Evolutionary conservation across 83 land plant genomes (phyloP), one percentile per base, ranked within the genome.

Genomic region (Picea engelmannii): DNA sequence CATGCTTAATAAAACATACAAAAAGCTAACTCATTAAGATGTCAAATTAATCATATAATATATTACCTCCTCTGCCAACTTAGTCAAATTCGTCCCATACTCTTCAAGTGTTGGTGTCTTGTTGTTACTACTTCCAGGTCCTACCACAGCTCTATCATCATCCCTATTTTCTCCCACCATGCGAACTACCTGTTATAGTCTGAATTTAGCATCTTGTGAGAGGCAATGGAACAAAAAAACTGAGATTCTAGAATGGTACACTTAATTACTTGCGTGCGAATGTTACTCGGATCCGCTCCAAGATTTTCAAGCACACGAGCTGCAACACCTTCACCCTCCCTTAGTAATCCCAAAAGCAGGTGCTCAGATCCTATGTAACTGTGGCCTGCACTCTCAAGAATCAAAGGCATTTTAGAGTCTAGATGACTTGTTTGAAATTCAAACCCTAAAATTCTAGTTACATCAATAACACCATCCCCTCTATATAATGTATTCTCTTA

Each of bases 241-340:
- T 55, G 59, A 13, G 4, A 55, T 55, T 55, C 59, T 55, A 55
- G 15, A 55, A 12, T 55, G 21, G 67, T 23, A 6, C 4, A n/a
- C 4, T 0, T 58, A 64, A 76, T 79, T 84, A 76, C 97, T 94
- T 91, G 95, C 13, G 97, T 90, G 47, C 94, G 94, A 44, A 95
- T 95, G 82, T 91, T 95, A 79, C 91, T 89, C 0, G 94, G 89
- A 62, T 95, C 94, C 47, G 94, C 98, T 79, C 96, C 98, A 82
- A 95, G 92, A 69, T 89, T 95, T 83, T 93, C 94, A 55, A 95
- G 90, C 64, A 95, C 98, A 65, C 96, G 92, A 11, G 94, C 96
- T 52, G 97, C 97, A 13, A 95, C 97, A 83, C 97, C 97, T 84
- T 95, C 97, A 44, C 97, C 97, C 81, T 95, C 96, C 60, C 94